Percentiles rank a stretch among this genome's conserved stretches.
These are phyloP conservation scores for Candida sphagnicola DNA, from an alignment of 805 yeast species.

Conservation along the genomic window DNA sequence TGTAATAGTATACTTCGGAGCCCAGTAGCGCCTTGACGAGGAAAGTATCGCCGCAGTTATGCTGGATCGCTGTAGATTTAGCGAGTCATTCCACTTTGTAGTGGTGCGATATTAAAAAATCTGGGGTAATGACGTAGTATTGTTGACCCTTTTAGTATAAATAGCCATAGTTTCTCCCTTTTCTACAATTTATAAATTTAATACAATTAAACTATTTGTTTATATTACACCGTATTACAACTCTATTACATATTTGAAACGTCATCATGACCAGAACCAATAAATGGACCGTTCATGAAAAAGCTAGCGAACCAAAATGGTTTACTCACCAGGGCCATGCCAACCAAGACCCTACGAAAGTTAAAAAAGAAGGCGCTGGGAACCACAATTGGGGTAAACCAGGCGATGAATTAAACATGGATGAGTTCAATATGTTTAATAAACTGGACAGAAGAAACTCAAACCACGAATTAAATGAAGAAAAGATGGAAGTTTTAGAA, in stretches of 20 bases:
- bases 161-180: neutral
- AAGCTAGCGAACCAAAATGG: conserved; percentile 55
- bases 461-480: conserved; percentile 33
- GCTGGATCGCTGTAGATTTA: no score
- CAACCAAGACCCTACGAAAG: conserved; percentile 68
- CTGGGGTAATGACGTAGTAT: neutral
- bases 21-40: no score
- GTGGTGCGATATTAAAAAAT: neutral
- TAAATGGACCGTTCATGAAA: conserved; percentile 71
- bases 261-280: conserved; percentile 70
- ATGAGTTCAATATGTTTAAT: conserved; percentile 30
- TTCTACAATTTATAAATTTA: neutral
- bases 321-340: conserved; percentile 73
- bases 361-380: conserved; percentile 84
- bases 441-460: conserved; percentile 34
- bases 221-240: no score
- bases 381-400: conserved; percentile 83
- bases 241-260: no score
- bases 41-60: no score
- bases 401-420: conserved; percentile 69
- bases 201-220: no score
- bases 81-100: no score
- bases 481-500: conserved; percentile 19
- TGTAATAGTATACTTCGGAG: no score
- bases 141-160: neutral